phyloP scores from a whole-genome alignment of 1,284 basidiomycete genomes.

The Ganoderma leucocontextum region DNA sequence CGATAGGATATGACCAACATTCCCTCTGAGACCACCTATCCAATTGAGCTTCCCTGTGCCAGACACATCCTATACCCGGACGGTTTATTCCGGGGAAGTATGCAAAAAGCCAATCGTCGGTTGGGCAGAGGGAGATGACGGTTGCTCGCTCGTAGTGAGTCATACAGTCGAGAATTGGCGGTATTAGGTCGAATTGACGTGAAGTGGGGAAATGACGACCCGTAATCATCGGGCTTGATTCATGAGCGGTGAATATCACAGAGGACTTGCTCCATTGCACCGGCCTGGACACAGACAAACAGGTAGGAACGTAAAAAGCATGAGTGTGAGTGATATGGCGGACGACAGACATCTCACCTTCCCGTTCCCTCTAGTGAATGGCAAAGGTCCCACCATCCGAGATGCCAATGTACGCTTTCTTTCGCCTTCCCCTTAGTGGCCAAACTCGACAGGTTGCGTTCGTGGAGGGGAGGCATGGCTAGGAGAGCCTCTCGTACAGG shows the following conservation, averaged over 20 bases:
- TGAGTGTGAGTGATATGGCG: not conserved
- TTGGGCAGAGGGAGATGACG: conserved; percentile 64
- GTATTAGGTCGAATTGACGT: conserved; percentile 62
- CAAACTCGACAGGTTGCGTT: conserved; percentile 43
- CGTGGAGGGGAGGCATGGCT: conserved; percentile 31
- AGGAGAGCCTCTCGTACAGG: not conserved
- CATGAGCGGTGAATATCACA: conserved; percentile 71
- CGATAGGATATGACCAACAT: conserved; percentile 59
- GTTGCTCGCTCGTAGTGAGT: conserved; percentile 67
- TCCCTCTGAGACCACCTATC: conserved; percentile 72
- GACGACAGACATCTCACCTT: conserved; percentile 48
- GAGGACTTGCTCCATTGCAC: conserved; percentile 75
- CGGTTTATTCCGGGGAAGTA: conserved; percentile 68
- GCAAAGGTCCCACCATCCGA: conserved; percentile 78
- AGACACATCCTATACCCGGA: conserved; percentile 70
- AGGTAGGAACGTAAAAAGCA: not conserved
- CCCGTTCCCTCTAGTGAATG: conserved; percentile 64
- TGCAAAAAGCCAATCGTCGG: conserved; percentile 73
- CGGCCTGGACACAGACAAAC: conserved; percentile 52
- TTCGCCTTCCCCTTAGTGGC: conserved; percentile 66
- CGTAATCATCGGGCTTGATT: conserved; percentile 63
- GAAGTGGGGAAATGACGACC: conserved; percentile 75
- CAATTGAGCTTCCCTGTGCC: conserved; percentile 62
- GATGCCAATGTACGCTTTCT: conserved; percentile 61
- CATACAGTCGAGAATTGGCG: conserved; percentile 54